Evolutionary conservation across 805 yeast species (phyloP).

Genomic region (Torulaspora delbrueckii): DNA sequence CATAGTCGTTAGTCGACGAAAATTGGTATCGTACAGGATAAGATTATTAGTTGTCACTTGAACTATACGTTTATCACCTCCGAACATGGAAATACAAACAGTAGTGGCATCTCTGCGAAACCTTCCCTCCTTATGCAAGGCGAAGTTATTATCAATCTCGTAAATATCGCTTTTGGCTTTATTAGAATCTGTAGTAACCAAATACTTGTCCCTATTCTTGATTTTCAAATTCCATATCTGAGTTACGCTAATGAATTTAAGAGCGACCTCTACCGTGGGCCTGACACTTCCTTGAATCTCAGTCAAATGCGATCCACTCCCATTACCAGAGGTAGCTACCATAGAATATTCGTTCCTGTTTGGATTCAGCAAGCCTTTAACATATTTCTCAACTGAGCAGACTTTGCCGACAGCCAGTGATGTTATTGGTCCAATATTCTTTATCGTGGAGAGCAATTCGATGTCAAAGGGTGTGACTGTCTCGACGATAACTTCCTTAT

Average conservation of each 20-base stretch:
- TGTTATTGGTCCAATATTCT: conserved; percentile 69
- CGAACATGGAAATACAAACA: conserved; percentile 58
- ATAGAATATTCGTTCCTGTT: conserved; percentile 61
- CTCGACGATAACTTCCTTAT: conserved; percentile 19
- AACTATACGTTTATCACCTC: conserved; percentile 52
- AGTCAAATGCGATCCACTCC: conserved; percentile 49
- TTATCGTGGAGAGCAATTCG: conserved; percentile 47
- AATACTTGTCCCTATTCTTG: conserved; percentile 46
- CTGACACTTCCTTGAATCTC: conserved; percentile 63
- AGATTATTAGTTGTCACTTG: conserved; percentile 70
- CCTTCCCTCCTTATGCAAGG: conserved; percentile 54
- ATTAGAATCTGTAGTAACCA: conserved; percentile 66
- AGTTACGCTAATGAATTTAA: conserved; percentile 66
- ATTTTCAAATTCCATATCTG: conserved; percentile 66
- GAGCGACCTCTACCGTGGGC: conserved; percentile 61
- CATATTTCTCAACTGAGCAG: conserved; percentile 45
- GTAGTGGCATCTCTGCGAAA: conserved; percentile 63
- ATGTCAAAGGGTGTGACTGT: conserved; percentile 38
- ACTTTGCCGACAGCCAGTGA: conserved; percentile 61
- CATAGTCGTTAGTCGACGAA: conserved; percentile 49
- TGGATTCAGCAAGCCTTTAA: conserved; percentile 65
- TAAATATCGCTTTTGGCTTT: conserved; percentile 65
- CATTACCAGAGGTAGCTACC: conserved; percentile 65
- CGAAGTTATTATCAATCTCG: conserved; percentile 56
- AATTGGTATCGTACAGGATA: conserved; percentile 55